Percentiles rank a stretch among this genome's conserved stretches.
Evolutionary conservation across 2,329 filamentous ascomycete genomes (phyloP).

Genomic region (Pseudogymnoascus sp.): DNA sequence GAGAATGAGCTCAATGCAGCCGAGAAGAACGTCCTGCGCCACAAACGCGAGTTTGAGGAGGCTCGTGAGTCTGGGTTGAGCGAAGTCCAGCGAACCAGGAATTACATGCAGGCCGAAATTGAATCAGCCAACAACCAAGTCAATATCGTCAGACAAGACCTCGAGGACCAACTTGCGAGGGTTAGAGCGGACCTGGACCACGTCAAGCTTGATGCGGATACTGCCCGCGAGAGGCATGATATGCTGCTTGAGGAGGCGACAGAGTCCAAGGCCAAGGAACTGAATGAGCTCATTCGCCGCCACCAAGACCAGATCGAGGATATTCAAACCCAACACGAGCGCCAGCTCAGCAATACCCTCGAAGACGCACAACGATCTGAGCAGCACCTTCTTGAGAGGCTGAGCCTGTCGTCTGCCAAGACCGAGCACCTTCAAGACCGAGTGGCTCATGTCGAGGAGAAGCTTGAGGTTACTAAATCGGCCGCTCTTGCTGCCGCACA

Average conservation of each 20-base stretch:
- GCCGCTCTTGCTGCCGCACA: slow-evolving; percentile 75
- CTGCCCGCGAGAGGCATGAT: slow-evolving; percentile 69
- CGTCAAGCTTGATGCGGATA: slow-evolving; percentile 70
- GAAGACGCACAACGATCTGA: slow-evolving; percentile 80
- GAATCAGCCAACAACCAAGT: slow-evolving; percentile 79
- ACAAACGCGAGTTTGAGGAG: slow-evolving; percentile 61
- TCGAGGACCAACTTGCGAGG: slow-evolving; percentile 69
- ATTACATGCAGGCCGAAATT: slow-evolving; percentile 71
- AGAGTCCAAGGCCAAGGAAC: slow-evolving; percentile 51
- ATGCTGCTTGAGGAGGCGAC: slow-evolving; percentile 77
- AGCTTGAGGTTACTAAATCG: slow-evolving; percentile 80
- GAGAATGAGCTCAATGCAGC: slow-evolving; percentile 62
- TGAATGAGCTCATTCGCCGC: slow-evolving; percentile 44
- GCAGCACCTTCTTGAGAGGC: slow-evolving; percentile 68
- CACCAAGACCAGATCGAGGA: slow-evolving; percentile 66
- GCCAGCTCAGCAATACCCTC: slow-evolving; percentile 59
- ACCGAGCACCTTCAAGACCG: slow-evolving; percentile 79
- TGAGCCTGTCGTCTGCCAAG: slow-evolving; percentile 76
- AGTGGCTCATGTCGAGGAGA: slow-evolving; percentile 77
- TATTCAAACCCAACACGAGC: slow-evolving; percentile 64
- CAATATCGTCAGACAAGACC: slow-evolving; percentile 70
- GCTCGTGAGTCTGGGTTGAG: slow-evolving; percentile 69
- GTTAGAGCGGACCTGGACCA: slow-evolving; percentile 69
- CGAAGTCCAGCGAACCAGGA: slow-evolving; percentile 73
- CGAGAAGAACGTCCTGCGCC: slow-evolving; percentile 11